phyloP scores from a whole-genome alignment of 2,329 filamentous ascomycete species.

The Berkeleyomyces rouxiae region DNA sequence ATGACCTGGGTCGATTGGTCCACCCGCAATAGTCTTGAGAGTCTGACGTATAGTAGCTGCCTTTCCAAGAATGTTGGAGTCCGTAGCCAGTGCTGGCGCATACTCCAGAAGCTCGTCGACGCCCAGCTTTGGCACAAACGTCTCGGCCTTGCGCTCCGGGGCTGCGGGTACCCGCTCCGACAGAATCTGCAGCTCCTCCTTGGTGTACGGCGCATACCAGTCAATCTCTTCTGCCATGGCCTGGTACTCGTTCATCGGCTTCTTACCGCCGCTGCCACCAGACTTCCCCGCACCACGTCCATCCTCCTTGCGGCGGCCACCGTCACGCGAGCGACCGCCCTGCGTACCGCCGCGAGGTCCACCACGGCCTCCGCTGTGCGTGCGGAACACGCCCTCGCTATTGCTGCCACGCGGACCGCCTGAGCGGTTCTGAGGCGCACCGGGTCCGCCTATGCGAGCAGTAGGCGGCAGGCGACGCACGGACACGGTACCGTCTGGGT shows the following conservation, averaged over 20 bases:
- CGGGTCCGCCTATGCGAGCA: constrained; percentile 6
- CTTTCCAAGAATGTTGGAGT: constrained; percentile 19
- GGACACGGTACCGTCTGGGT: constrained; percentile 9
- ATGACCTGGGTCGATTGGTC: constrained; percentile 21
- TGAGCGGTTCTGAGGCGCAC: constrained; percentile 8
- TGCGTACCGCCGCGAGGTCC: constrained; percentile 16
- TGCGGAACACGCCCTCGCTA: constrained; percentile 11
- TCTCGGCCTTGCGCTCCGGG: constrained; percentile 10
- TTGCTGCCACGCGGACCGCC: constrained; percentile 7
- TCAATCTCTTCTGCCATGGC: constrained; percentile 17
- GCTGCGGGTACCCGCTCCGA: constrained; percentile 9
- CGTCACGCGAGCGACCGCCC: constrained; percentile 9
- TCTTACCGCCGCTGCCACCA: constrained; percentile 15
- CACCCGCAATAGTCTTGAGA: constrained; percentile 23
- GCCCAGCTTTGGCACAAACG: constrained; percentile 22
- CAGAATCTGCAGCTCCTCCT: constrained; percentile 18
- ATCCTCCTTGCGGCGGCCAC: background rate
- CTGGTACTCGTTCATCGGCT: constrained; percentile 17
- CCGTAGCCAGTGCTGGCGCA: constrained; percentile 21
- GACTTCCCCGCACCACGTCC: constrained; percentile 15
- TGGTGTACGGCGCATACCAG: constrained; percentile 16
- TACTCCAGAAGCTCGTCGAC: constrained; percentile 21
- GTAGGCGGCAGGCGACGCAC: constrained; percentile 4
- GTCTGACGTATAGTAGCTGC: constrained; percentile 22
- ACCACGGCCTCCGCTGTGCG: constrained; percentile 11